Percentiles rank a stretch among this genome's conserved stretches.
phyloP scores from a whole-genome alignment of 1,284 basidiomycete genomes.

The Lentinus polychrous region DNA sequence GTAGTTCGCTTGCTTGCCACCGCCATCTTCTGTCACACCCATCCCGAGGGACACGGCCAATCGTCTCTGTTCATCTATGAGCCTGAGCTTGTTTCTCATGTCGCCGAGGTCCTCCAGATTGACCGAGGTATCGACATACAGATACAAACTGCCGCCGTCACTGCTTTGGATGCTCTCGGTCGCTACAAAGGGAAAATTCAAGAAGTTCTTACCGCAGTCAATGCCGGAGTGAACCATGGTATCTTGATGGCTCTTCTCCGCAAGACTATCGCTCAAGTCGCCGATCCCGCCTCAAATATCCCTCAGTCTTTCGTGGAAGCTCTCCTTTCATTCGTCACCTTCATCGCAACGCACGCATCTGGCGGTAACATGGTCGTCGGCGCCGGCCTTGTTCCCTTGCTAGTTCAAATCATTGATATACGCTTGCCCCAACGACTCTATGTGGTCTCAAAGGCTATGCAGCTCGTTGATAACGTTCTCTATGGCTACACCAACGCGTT shows the following conservation, averaged over 20 bases:
- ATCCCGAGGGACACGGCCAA: conserved; percentile 72
- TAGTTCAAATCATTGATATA: conserved; percentile 86
- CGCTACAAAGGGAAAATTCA: conserved; percentile 79
- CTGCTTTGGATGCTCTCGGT: conserved; percentile 85
- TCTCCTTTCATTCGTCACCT: conserved; percentile 82
- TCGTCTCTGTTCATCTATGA: conserved; percentile 90
- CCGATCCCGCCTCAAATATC: conserved; percentile 55
- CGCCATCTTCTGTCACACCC: conserved; percentile 84
- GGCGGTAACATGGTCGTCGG: conserved; percentile 93
- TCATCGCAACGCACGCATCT: conserved; percentile 76
- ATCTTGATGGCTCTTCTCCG: conserved; percentile 85
- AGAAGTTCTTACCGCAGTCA: conserved; percentile 87
- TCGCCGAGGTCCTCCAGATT: conserved; percentile 86
- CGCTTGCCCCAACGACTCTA: conserved; percentile 58
- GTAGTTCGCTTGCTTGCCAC: conserved; percentile 81
- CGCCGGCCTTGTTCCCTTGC: conserved; percentile 89
- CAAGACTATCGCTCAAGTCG: conserved; percentile 70
- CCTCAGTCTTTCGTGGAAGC: conserved; percentile 83
- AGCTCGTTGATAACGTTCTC: conserved; percentile 88
- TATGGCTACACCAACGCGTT: conserved; percentile 89
- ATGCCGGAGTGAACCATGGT: conserved; percentile 95
- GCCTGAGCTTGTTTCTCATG: conserved; percentile 81
- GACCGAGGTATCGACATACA: conserved; percentile 61
- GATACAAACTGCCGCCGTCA: conserved; percentile 80
- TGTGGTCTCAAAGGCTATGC: conserved; percentile 83